Evolutionary conservation across 2,329 filamentous ascomycete species (phyloP).

Genomic region (Ophiostoma novo-ulmi): DNA sequence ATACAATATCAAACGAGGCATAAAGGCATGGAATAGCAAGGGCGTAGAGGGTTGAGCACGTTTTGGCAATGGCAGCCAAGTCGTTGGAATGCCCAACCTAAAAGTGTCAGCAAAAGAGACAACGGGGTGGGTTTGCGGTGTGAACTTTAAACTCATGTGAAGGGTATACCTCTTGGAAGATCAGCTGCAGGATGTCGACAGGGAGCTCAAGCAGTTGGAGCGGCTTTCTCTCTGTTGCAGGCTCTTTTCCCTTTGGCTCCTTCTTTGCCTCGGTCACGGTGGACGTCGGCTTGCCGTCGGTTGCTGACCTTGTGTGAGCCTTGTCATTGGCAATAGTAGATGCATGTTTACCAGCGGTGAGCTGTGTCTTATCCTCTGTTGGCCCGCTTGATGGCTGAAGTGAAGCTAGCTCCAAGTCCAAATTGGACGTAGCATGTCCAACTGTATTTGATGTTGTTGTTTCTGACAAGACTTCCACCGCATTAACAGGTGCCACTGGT

Average conservation of each 20-base stretch:
- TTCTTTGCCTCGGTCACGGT: background rate
- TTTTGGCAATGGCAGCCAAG: constrained; percentile 69
- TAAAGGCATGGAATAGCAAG: constrained; percentile 76
- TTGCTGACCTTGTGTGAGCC: background rate
- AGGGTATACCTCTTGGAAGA: constrained; percentile 65
- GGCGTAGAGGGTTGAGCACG: constrained; percentile 70
- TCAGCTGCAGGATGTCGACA: constrained; percentile 70
- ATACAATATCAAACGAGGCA: constrained; percentile 80
- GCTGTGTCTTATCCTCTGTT: background rate
- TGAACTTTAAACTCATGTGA: too few species aligned
- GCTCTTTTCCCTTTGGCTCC: background rate
- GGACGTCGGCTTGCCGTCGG: background rate
- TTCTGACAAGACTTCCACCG: background rate
- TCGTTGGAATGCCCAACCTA: constrained; percentile 79
- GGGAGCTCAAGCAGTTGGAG: constrained; percentile 68
- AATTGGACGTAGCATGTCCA: background rate
- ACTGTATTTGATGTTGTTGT: background rate
- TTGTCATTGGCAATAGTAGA: background rate
- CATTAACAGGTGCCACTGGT: background rate
- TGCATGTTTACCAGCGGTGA: background rate
- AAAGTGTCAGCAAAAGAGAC: background rate
- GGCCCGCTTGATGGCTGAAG: background rate
- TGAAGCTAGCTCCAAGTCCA: background rate
- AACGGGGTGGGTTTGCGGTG: too few species aligned
- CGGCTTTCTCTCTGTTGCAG: background rate